These are phyloP conservation scores for Punica granatum DNA, from an alignment of 345 rosid genomes.

Conservation along the genomic window DNA sequence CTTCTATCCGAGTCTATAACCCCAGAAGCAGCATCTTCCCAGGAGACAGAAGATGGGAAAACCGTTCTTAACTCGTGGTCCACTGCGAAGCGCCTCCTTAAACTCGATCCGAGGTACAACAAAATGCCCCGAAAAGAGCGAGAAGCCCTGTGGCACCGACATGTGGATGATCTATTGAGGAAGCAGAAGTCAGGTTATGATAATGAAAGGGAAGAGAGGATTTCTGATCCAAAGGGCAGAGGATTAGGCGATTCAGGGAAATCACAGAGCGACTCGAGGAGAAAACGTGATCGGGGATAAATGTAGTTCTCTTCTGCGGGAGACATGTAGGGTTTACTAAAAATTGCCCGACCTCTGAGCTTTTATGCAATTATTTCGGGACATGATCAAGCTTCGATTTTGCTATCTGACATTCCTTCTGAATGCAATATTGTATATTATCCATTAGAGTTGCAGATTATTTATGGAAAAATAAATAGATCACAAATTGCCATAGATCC, in stretches of 20 bases:
- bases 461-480: neutral
- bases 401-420: neutral
- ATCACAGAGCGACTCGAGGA: slow-evolving; percentile 34
- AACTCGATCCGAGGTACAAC: slow-evolving; percentile 65
- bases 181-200: slow-evolving; percentile 42
- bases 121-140: slow-evolving; percentile 86
- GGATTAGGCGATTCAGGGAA: slow-evolving; percentile 4
- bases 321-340: neutral
- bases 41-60: slow-evolving; percentile 64
- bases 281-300: slow-evolving; percentile 34
- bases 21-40: slow-evolving; percentile 49
- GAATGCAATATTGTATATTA: neutral
- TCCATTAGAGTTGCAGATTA: neutral
- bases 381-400: neutral
- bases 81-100: slow-evolving; percentile 67
- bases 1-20: slow-evolving; percentile 67
- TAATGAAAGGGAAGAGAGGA: slow-evolving; percentile 38
- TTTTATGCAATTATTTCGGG: neutral
- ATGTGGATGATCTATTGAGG: slow-evolving; percentile 50
- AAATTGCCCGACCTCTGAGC: neutral
- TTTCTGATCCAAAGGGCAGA: slow-evolving; percentile 24
- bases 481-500: neutral
- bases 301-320: slow-evolving; percentile 9
- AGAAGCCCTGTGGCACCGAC: slow-evolving; percentile 69
- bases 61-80: slow-evolving; percentile 89